These are phyloP conservation scores for Metarhizium sp. DNA, from an alignment of 2,329 filamentous ascomycete genomes.

Conservation along the genomic window DNA sequence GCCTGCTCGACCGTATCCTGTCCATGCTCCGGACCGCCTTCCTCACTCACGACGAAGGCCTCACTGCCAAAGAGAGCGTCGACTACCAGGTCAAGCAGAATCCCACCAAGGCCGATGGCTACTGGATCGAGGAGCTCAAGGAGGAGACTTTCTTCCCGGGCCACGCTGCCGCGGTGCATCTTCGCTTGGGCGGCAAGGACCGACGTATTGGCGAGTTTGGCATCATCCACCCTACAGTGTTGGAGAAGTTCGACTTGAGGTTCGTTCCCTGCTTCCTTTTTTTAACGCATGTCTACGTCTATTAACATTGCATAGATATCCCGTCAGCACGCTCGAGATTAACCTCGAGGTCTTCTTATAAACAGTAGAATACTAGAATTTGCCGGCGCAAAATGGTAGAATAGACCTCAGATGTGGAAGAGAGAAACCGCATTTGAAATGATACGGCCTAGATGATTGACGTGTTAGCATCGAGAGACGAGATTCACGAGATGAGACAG, in stretches of 20 bases:
- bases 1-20: slow-evolving; percentile 83
- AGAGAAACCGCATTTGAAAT: not conserved
- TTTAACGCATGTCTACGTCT: not conserved
- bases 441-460: not conserved
- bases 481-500: slow-evolving; percentile 15
- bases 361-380: not conserved
- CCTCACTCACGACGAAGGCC: slow-evolving; percentile 63
- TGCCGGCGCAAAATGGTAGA: not conserved
- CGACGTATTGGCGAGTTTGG: slow-evolving; percentile 81
- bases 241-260: slow-evolving; percentile 89
- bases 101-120: slow-evolving; percentile 56
- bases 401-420: not conserved
- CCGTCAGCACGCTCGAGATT: slow-evolving; percentile 87
- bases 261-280: slow-evolving; percentile 26
- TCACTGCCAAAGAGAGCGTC: slow-evolving; percentile 36
- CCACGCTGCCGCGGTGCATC: slow-evolving; percentile 75
- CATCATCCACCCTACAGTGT: slow-evolving; percentile 83
- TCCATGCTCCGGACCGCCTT: slow-evolving; percentile 83
- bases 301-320: slow-evolving; percentile 48
- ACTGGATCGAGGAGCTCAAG: slow-evolving; percentile 91
- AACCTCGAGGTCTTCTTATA: slow-evolving; percentile 91
- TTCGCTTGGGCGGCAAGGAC: slow-evolving; percentile 65
- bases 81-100: slow-evolving; percentile 45
- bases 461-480: slow-evolving; percentile 7
- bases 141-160: slow-evolving; percentile 88